Conservation (phyloP, 768 basidiomycete genomes). For the Daedaleopsis nitida region DNA sequence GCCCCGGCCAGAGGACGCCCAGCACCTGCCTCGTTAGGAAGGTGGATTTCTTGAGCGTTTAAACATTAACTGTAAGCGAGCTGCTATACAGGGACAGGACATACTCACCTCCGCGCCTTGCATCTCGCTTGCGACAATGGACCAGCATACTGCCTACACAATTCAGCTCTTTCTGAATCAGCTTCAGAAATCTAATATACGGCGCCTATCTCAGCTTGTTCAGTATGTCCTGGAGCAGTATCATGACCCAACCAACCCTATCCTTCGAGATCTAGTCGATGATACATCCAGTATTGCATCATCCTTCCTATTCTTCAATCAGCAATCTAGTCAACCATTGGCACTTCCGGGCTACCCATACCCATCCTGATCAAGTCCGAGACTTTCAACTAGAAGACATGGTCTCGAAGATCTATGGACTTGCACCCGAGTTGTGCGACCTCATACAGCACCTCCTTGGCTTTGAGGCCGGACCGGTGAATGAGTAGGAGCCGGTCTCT, state of each 20-base stretch:
- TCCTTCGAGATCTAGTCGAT: neutral
- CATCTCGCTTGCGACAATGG: neutral
- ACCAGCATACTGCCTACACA: neutral
- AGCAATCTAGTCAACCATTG: neutral
- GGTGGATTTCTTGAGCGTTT: neutral
- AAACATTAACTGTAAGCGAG: neutral
- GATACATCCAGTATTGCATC: neutral
- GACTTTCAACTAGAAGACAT: neutral
- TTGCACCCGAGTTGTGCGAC: neutral
- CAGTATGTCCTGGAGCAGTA: neutral
- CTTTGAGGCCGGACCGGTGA: no score
- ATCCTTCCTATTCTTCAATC: neutral
- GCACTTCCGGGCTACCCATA: neutral
- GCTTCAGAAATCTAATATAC: neutral
- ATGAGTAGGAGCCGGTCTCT: no score
- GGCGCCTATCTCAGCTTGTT: neutral
- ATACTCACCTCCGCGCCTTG: neutral
- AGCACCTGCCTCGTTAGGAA: neutral
- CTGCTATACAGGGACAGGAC: neutral
- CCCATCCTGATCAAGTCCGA: neutral
- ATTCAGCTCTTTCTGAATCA: neutral
- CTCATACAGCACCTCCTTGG: neutral
- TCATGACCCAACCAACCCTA: neutral
- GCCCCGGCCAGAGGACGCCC: neutral
- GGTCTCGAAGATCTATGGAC: neutral